These are phyloP conservation scores for Termitomyces sp. DNA, from an alignment of 768 basidiomycete species.

Conservation along the genomic window DNA sequence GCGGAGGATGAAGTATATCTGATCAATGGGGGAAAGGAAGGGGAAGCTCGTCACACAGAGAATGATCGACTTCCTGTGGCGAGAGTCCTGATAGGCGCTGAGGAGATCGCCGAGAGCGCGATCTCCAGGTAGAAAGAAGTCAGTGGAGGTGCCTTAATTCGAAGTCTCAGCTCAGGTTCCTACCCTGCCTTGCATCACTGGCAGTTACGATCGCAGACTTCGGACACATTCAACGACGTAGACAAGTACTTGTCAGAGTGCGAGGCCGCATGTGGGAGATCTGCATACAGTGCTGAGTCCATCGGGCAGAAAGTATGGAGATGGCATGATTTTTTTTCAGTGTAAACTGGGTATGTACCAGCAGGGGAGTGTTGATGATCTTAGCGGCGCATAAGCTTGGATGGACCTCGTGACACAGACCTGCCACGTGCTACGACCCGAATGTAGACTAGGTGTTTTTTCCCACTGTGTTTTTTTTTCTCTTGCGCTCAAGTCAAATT, in stretches of 20 bases:
- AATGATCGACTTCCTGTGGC: not conserved
- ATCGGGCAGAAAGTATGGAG: too few species aligned
- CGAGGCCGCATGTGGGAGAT: too few species aligned
- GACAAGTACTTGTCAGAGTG: too few species aligned
- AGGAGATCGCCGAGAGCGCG: not conserved
- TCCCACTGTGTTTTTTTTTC: constrained; percentile 13
- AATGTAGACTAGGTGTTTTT: not conserved
- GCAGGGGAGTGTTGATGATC: too few species aligned
- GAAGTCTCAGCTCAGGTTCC: not conserved
- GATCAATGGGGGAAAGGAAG: not conserved
- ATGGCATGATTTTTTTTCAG: too few species aligned
- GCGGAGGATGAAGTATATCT: not conserved
- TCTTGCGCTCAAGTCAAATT: constrained; percentile 42
- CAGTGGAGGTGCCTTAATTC: not conserved
- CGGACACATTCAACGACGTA: not conserved
- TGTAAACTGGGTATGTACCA: too few species aligned
- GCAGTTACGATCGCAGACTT: too few species aligned
- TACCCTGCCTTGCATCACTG: not conserved
- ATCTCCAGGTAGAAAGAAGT: not conserved
- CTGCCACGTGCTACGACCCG: not conserved
- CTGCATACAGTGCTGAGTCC: too few species aligned
- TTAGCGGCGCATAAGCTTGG: too few species aligned
- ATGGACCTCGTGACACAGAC: too few species aligned
- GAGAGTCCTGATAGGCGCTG: not conserved
- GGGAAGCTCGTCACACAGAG: not conserved